Conservation (phyloP, 2,329 filamentous ascomycete species). For the Dothideomycetes sp. region DNA sequence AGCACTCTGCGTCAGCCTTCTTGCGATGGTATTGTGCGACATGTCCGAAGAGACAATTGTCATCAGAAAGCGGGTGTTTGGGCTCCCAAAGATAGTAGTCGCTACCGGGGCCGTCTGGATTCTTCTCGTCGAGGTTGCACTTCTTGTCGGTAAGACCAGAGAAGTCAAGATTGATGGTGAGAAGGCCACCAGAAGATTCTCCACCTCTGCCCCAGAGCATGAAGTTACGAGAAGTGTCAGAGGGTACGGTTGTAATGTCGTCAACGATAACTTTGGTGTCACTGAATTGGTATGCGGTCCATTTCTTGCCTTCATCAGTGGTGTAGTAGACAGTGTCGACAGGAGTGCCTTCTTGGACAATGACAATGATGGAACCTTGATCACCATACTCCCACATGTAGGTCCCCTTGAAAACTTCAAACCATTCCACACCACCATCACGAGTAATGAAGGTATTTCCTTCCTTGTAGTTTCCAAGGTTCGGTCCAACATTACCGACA, state of each 20-base stretch:
- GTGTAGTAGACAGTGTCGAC: slow-evolving; percentile 67
- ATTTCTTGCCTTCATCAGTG: slow-evolving; percentile 69
- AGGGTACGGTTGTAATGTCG: slow-evolving; percentile 80
- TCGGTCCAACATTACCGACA: slow-evolving; percentile 78
- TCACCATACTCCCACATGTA: slow-evolving; percentile 96
- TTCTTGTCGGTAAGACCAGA: slow-evolving; percentile 60
- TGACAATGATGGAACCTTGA: slow-evolving; percentile 83
- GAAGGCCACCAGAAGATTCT: slow-evolving; percentile 48
- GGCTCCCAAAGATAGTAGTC: slow-evolving; percentile 88
- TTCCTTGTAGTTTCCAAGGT: slow-evolving; percentile 57
- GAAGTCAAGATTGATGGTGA: slow-evolving; percentile 83
- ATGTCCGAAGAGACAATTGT: slow-evolving; percentile 89
- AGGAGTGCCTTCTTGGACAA: slow-evolving; percentile 62
- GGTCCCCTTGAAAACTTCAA: slow-evolving; percentile 70
- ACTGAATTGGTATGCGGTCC: slow-evolving; percentile 66
- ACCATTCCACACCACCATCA: slow-evolving; percentile 88
- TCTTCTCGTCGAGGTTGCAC: slow-evolving; percentile 59
- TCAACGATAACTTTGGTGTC: slow-evolving; percentile 58
- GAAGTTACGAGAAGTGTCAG: slow-evolving; percentile 84
- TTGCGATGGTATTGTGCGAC: slow-evolving; percentile 84
- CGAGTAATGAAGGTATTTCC: slow-evolving; percentile 84
- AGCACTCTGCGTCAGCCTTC: slow-evolving; percentile 68
- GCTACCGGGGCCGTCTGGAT: slow-evolving; percentile 44
- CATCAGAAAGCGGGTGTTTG: slow-evolving; percentile 65
- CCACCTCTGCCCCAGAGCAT: slow-evolving; percentile 74